phyloP scores from a whole-genome alignment of 2,329 filamentous ascomycete species.

The Monosporascus sp. region DNA sequence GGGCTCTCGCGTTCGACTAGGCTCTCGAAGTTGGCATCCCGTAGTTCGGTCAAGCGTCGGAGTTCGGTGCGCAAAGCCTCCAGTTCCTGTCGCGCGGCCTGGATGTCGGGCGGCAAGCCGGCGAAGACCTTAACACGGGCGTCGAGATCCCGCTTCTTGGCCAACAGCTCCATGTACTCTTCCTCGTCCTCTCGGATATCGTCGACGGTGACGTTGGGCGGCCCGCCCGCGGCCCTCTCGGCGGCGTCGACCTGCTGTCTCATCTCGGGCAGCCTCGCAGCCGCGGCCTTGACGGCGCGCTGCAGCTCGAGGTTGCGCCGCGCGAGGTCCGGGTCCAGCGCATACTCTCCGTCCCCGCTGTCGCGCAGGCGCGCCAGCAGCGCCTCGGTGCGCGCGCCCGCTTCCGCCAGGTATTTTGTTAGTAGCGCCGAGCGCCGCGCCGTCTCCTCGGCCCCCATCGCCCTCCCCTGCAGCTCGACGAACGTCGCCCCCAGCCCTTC shows the following conservation, averaged over 20 bases:
- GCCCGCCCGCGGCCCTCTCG: conserved; percentile 23
- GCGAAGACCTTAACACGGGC: conserved; percentile 60
- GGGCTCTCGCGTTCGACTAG: conserved; percentile 60
- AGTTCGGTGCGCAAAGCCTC: conserved; percentile 63
- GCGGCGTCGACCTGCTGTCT: conserved; percentile 46
- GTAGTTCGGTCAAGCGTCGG: conserved; percentile 50
- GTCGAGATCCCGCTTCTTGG: conserved; percentile 55
- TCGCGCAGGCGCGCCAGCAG: conserved; percentile 39
- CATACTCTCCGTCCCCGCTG: conserved; percentile 38
- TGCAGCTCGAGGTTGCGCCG: conserved; percentile 71
- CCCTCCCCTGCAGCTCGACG: conserved; percentile 49
- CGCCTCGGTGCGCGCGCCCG: conserved; percentile 35
- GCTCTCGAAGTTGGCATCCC: conserved; percentile 72
- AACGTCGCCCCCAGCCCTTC: conserved; percentile 47
- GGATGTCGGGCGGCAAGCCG: conserved; percentile 65
- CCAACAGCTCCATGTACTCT: conserved; percentile 51
- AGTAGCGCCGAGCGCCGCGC: conserved; percentile 50
- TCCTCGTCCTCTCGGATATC: conserved; percentile 55
- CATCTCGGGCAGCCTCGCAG: conserved; percentile 63
- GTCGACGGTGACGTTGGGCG: conserved; percentile 39
- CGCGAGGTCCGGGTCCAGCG: conserved; percentile 53
- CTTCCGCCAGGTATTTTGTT: conserved; percentile 48
- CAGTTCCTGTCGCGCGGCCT: conserved; percentile 65
- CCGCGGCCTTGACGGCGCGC: conserved; percentile 62
- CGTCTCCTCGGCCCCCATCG: conserved; percentile 52